phyloP scores from a whole-genome alignment of 495 filamentous ascomycete species.

The Daldinia grandis region DNA sequence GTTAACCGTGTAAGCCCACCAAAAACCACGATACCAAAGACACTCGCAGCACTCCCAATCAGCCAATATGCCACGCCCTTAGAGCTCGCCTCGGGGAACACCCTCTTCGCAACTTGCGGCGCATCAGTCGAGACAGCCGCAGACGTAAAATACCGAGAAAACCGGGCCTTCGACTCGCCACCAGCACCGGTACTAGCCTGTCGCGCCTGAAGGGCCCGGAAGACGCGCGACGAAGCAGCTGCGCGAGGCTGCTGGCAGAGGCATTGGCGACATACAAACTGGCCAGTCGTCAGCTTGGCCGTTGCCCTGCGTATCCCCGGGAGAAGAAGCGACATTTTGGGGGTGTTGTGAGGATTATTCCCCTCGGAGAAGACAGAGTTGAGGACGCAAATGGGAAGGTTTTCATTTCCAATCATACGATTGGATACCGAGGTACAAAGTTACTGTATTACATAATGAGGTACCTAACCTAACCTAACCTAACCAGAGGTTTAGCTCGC shows the following conservation, averaged over 20 bases:
- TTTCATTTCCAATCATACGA: conserved; percentile 44
- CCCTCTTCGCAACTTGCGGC: conserved; percentile 27
- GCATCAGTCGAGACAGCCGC: conserved; percentile 46
- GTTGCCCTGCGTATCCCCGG: conserved; percentile 61
- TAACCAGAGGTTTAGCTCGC: background rate
- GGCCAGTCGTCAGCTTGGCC: conserved; percentile 61
- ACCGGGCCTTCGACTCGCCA: conserved; percentile 23
- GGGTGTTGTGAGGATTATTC: conserved; percentile 16
- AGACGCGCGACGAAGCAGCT: conserved; percentile 43
- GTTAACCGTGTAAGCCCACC: conserved; percentile 92
- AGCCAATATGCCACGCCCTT: conserved; percentile 91
- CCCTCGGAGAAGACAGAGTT: background rate
- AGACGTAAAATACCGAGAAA: conserved; percentile 51
- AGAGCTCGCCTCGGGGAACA: conserved; percentile 75
- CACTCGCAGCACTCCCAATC: conserved; percentile 85
- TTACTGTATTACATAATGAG: background rate
- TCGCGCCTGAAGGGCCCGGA: conserved; percentile 34
- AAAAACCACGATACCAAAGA: conserved; percentile 96
- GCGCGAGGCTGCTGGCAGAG: conserved; percentile 51
- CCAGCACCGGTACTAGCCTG: conserved; percentile 5
- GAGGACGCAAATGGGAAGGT: conserved; percentile 34
- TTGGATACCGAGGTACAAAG: conserved; percentile 10
- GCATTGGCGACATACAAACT: conserved; percentile 72
- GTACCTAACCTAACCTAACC: no score
- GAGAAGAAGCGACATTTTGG: conserved; percentile 57